phyloP scores from a whole-genome alignment of 805 yeast species.

The Ascoidea rubescens region DNA sequence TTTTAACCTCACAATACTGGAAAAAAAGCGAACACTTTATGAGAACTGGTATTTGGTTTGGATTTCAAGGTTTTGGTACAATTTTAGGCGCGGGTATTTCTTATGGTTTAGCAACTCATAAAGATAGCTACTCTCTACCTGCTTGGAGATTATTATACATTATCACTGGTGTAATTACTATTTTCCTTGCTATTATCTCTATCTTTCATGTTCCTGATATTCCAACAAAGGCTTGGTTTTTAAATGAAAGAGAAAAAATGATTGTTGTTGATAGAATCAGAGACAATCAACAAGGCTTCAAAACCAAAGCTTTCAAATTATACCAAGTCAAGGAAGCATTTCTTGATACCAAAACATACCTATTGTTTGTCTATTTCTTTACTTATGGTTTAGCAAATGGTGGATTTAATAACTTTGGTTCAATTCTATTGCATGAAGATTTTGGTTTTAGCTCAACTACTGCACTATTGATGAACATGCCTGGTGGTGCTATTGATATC shows the following conservation, averaged over 20 bases:
- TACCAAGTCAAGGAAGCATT: constrained; percentile 25
- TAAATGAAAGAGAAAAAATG: constrained; percentile 25
- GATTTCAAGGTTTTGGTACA: constrained; percentile 31
- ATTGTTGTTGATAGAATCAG: constrained; percentile 30
- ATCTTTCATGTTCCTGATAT: constrained; percentile 31
- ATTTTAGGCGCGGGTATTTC: constrained; percentile 39
- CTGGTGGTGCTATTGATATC: constrained; percentile 33
- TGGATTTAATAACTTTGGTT: constrained; percentile 29
- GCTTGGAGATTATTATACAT: constrained; percentile 43
- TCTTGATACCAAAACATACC: constrained; percentile 27
- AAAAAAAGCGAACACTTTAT: constrained; percentile 29
- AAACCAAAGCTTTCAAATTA: constrained; percentile 23
- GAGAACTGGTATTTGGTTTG: constrained; percentile 30
- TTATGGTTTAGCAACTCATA: constrained; percentile 28
- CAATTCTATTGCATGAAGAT: constrained; percentile 22
- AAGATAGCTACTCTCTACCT: constrained; percentile 19
- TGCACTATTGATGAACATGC: constrained; percentile 30
- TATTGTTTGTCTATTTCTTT: constrained; percentile 20
- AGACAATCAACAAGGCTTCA: constrained; percentile 29
- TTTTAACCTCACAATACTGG: constrained; percentile 45
- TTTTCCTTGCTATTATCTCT: constrained; percentile 27
- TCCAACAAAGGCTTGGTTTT: constrained; percentile 27
- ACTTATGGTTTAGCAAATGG: constrained; percentile 27
- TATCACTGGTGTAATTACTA: constrained; percentile 38
- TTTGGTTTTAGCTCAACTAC: constrained; percentile 26